These are phyloP conservation scores for Phoma sp. DNA, from an alignment of 2,329 filamentous ascomycete genomes.

Conservation along the genomic window DNA sequence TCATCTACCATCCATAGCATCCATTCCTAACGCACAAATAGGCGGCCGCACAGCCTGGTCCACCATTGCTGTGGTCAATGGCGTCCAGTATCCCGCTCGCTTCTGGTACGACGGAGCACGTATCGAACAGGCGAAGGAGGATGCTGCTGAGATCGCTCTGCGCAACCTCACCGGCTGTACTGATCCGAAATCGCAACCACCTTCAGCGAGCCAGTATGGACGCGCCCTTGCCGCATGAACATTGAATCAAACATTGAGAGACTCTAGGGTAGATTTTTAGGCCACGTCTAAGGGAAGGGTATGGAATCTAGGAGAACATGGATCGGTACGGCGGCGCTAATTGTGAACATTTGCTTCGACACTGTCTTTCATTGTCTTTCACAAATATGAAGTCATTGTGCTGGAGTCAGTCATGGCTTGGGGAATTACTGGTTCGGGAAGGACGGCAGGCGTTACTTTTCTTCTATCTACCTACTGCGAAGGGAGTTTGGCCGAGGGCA, in stretches of 20 bases:
- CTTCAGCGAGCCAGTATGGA: constrained; percentile 35
- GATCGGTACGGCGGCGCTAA: neutral
- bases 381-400: neutral
- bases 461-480: neutral
- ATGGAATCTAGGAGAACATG: neutral
- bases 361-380: neutral
- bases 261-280: neutral
- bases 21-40: constrained; percentile 18
- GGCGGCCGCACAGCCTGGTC: constrained; percentile 50
- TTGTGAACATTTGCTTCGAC: neutral
- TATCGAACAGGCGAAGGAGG: constrained; percentile 45
- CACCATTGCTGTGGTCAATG: constrained; percentile 38
- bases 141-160: constrained; percentile 46
- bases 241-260: neutral
- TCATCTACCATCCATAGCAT: neutral
- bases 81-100: constrained; percentile 36
- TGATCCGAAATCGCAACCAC: constrained; percentile 27
- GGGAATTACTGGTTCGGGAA: neutral
- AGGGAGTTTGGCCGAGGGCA: neutral
- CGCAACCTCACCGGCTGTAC: constrained; percentile 30
- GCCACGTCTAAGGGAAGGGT: neutral
- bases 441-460: neutral
- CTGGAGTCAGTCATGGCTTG: neutral
- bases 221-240: constrained; percentile 5
- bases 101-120: constrained; percentile 49